phyloP scores from a whole-genome alignment of 2,329 filamentous ascomycete species.

The Aspergillus eucalypticola region DNA sequence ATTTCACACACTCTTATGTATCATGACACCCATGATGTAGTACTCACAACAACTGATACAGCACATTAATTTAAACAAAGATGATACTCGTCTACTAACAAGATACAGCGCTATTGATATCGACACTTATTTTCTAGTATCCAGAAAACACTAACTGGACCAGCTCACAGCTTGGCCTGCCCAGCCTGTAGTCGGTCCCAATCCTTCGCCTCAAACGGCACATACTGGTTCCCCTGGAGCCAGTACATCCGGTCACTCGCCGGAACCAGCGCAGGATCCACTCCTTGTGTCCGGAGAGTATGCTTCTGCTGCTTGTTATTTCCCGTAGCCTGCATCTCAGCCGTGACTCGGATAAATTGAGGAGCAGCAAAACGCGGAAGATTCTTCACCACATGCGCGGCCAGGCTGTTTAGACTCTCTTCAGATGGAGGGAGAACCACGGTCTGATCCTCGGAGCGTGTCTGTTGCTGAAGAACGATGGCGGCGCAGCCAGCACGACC shows the following conservation, averaged over 20 bases:
- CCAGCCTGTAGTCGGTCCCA: constrained; percentile 70
- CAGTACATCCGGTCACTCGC: constrained; percentile 60
- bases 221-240: constrained; percentile 67
- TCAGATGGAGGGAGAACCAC: constrained; percentile 34
- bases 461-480: constrained; percentile 57
- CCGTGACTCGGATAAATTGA: constrained; percentile 70
- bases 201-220: constrained; percentile 64
- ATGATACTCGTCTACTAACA: too few relatives aligned
- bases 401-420: constrained; percentile 59
- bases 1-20: too few relatives aligned
- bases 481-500: constrained; percentile 81
- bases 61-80: too few relatives aligned
- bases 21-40: too few relatives aligned
- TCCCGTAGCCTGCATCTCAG: constrained; percentile 68
- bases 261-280: constrained; percentile 57
- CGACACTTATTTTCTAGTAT: not conserved
- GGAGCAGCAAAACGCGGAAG: constrained; percentile 76
- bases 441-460: constrained; percentile 22
- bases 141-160: not conserved
- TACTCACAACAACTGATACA: too few relatives aligned
- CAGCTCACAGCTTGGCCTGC: constrained; percentile 66
- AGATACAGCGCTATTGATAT: not conserved
- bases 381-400: constrained; percentile 55
- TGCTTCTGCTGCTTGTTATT: constrained; percentile 91
- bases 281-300: constrained; percentile 68